These are phyloP conservation scores for Phytophthora kernoviae DNA, from an alignment of 352 stramenopile species.

Conservation along the genomic window DNA sequence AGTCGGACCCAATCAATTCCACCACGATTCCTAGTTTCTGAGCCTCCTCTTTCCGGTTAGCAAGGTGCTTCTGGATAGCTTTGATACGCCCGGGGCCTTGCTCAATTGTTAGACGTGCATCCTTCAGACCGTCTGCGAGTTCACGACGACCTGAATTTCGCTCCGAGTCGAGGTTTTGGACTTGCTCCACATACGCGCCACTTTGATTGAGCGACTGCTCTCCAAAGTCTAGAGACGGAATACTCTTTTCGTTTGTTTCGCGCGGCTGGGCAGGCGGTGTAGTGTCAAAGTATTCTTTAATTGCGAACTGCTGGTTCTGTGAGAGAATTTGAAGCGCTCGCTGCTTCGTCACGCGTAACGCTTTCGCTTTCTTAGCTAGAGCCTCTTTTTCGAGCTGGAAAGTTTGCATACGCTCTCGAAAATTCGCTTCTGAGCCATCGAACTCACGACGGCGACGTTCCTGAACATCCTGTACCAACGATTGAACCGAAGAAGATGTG, in stretches of 20 bases:
- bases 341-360: conserved; percentile 46
- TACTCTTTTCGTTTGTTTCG: background rate
- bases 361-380: conserved; percentile 35
- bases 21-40: conserved; percentile 15
- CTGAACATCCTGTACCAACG: conserved; percentile 42
- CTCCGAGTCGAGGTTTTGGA: conserved; percentile 32
- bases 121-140: conserved; percentile 27
- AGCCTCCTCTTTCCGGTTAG: conserved; percentile 33
- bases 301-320: conserved; percentile 58
- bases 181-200: conserved; percentile 27
- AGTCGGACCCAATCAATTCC: background rate
- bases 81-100: conserved; percentile 22
- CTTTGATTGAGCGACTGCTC: conserved; percentile 40
- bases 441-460: conserved; percentile 41
- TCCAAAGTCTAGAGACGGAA: conserved; percentile 37
- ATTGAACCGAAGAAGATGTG: conserved; percentile 18
- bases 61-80: conserved; percentile 32
- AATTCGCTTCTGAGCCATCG: conserved; percentile 27
- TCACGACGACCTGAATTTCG: conserved; percentile 29
- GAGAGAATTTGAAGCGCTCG: conserved; percentile 59
- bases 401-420: conserved; percentile 40
- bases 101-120: conserved; percentile 34
- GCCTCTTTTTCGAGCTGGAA: conserved; percentile 49
- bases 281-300: conserved; percentile 51
- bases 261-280: conserved; percentile 1